Evolutionary conservation across 371 early-diverging fungal species (phyloP).

Genomic region (Smittium mucronatum): DNA sequence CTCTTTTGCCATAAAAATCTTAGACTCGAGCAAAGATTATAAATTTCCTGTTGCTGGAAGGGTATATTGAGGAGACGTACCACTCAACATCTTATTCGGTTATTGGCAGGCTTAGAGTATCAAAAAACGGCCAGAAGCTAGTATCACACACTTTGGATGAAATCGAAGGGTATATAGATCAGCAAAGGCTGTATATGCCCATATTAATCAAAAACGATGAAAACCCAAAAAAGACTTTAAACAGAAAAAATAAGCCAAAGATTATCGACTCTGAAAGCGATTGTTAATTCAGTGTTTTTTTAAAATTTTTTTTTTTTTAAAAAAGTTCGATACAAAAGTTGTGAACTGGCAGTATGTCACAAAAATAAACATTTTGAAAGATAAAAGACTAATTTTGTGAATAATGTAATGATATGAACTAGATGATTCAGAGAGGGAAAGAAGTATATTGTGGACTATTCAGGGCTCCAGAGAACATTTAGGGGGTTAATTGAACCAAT

Average conservation of each 20-base stretch:
- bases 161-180: background rate
- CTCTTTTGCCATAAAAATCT: background rate
- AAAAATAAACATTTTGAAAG: no score
- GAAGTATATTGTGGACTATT: no score
- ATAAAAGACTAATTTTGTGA: no score
- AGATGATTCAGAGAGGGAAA: no score
- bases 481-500: constrained; percentile 39
- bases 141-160: background rate
- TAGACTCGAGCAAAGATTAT: constrained; percentile 38
- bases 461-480: constrained; percentile 36
- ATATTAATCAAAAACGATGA: background rate
- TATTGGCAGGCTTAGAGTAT: constrained; percentile 34
- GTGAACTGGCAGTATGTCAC: no score
- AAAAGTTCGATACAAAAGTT: no score
- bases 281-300: no score
- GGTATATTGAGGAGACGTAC: constrained; percentile 41
- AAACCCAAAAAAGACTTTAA: background rate
- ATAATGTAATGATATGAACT: no score
- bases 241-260: no score
- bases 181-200: background rate
- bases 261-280: no score
- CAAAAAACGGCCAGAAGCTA: constrained; percentile 10
- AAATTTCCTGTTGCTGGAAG: constrained; percentile 34
- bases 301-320: no score
- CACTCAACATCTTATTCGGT: constrained; percentile 44